Evolutionary conservation across 768 basidiomycete species (phyloP), one percentile per base, ranked within the genome.

Genomic region (Auriscalpium vulgare): DNA sequence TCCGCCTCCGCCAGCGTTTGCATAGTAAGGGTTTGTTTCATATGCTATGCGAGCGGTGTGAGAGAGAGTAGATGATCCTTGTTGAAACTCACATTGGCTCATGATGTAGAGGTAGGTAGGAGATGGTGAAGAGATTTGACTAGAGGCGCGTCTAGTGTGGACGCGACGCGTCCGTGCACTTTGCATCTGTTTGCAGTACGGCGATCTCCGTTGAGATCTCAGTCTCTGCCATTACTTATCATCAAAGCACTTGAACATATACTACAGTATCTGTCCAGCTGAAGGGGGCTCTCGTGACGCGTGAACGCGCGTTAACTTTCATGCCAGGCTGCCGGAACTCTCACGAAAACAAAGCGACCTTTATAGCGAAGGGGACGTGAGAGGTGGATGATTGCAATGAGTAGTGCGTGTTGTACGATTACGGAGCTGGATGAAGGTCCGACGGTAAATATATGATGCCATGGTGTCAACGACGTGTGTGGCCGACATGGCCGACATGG

Each of bases 1-100:
- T 6, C 83, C 82, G 51, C 83, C 82, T 3, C 79, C 81, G 37
- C 74, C 72, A 8, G 64, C 60, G 36, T 69, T 71, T 2, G 69
- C 60, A 60, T 75, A 72, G 65, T 78, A 79, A 37, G 74, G 75
- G 44, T 75, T 76, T 59, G 64, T 61, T 56, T 65, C 62, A 47
- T 47, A 50, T 36, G 62, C 63, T 69, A 46, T 8, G 16, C 14
- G 37, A 21, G 21, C 46, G 34, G 36, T 43, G 51, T 5, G 17
- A n/a, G 64, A 37, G 61, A 78, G 77, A 75, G 71, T 77, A 73
- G 50, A 74, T 76, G 77, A 78, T 14, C 1, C 43, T 44, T 8
- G 34, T 23, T 47, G 46, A n/a, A 36, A 58, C 55, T 58, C 16
- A 57, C 59, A 36, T 38, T 60, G 59, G 23, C 50, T 60, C 59